Conservation (phyloP, 805 yeast genomes). For the Candida nanaspora region DNA sequence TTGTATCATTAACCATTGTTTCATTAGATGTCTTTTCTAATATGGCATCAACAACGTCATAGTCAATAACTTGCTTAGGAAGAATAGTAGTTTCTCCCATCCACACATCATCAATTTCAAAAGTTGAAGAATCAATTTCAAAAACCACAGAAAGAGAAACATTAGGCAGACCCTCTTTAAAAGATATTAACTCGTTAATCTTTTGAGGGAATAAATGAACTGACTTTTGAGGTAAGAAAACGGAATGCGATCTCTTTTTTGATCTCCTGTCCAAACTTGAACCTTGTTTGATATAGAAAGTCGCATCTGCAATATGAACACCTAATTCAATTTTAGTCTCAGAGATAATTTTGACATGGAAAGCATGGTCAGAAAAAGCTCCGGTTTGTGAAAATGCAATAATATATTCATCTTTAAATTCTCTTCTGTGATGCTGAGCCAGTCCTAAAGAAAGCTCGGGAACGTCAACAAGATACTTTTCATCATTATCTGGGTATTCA, state of each 20-base stretch:
- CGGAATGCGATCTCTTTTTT: conserved; percentile 84
- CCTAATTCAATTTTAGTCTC: conserved; percentile 70
- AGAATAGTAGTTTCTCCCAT: conserved; percentile 64
- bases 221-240: conserved; percentile 72
- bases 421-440: conserved; percentile 35
- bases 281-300: conserved; percentile 65
- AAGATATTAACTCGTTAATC: conserved; percentile 52
- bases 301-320: conserved; percentile 77
- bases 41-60: conserved; percentile 48
- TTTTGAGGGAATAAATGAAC: conserved; percentile 63
- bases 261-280: conserved; percentile 81
- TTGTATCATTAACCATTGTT: conserved; percentile 43
- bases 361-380: conserved; percentile 63
- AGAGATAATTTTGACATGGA: conserved; percentile 63
- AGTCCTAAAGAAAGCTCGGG: conserved; percentile 29
- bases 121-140: conserved; percentile 64
- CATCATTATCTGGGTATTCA: conserved; percentile 52
- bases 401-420: conserved; percentile 52
- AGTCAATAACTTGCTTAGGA: conserved; percentile 53
- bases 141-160: conserved; percentile 75
- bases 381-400: conserved; percentile 57
- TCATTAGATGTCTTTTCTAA: conserved; percentile 23
- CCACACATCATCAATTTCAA: conserved; percentile 69
- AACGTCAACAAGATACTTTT: conserved; percentile 29
- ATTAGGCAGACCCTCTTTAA: conserved; percentile 50